Base-by-base conservation (phyloP, 108 stramenopile species). In the Heterococcus sp. region DNA sequence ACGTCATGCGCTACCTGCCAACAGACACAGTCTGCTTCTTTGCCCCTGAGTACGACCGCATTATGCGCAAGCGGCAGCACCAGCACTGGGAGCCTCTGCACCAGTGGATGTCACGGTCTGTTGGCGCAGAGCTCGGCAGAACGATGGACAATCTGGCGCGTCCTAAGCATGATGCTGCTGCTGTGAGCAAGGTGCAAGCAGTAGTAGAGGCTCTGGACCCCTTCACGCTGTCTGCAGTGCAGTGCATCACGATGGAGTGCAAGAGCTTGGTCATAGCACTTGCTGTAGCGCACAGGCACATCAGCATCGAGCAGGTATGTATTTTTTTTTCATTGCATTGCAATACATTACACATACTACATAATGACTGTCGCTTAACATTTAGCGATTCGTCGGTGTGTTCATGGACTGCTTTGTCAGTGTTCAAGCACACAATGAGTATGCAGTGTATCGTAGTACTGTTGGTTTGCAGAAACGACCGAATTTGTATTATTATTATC, bases 21-120 rank as follows among this genome's bases (percentile, higher is more conserved):
- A 96, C 94, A 63, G 96, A 96, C 82, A 96, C 96, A 32, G 87
- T 90, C 21, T 95, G 94, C 70, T 94, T 91, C 81, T 90, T 89
- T 88, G 91, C 92, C 0, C 91, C 92, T 0, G 84, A 75, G 1
- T 90, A 91, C 69, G 95, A 93, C 75, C 84, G 95, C 27, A 79
- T 91, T 1, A 77, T 95, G 78, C 85, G 92, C 73, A 89, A 90
- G 27, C 84, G 84, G 1, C 95, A 95, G 76, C 38, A 87, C 68
- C 34, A 89, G 38, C 76, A 84, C 0, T 94, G 92, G 92, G 72
- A 85, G 30, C 89, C 82, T n/a, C 71, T 95, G 73, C 93, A 93
- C 67, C 63, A 75, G 2, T 88, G 84, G 29, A 72, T 88, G 2
- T 39, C 75, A 14, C 31, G 84, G 3, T 8, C 46, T 8, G 14